A percentile compares a stretch with the other conserved stretches of the same genome.
These are phyloP conservation scores for Limnanthes douglasii DNA, from an alignment of 345 rosid species.

Conservation along the genomic window DNA sequence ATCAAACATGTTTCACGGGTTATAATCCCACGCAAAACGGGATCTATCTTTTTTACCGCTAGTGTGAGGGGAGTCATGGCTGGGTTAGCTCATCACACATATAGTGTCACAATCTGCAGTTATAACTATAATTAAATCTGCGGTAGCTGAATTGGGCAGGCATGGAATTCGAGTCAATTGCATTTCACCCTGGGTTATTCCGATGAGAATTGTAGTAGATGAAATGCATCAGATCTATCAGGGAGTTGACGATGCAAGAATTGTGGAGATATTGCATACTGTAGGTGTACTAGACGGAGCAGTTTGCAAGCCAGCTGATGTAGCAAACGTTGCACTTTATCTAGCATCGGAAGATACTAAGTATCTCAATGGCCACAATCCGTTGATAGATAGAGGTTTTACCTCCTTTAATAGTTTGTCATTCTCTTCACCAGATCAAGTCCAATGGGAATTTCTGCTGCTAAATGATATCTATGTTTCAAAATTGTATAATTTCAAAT, in stretches of 20 bases:
- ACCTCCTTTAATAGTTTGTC: slow-evolving; percentile 39
- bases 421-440: slow-evolving; percentile 35
- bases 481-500: too few species aligned
- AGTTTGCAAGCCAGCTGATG: slow-evolving; percentile 44
- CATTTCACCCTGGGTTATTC: slow-evolving; percentile 68
- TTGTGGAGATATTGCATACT: slow-evolving; percentile 22
- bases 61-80: slow-evolving; percentile 59
- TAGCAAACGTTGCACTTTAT: slow-evolving; percentile 78
- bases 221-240: slow-evolving; percentile 36
- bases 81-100: slow-evolving; percentile 61
- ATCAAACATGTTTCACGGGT: slow-evolving; percentile 70
- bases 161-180: slow-evolving; percentile 58
- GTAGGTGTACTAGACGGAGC: slow-evolving; percentile 38
- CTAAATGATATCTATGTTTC: too few species aligned
- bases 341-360: slow-evolving; percentile 72
- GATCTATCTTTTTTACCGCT: slow-evolving; percentile 61
- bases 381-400: slow-evolving; percentile 89
- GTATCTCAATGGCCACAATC: slow-evolving; percentile 71
- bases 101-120: slow-evolving; percentile 44
- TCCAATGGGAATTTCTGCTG: slow-evolving; percentile 9
- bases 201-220: slow-evolving; percentile 42
- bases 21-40: slow-evolving; percentile 52
- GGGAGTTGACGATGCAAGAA: slow-evolving; percentile 15
- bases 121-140: slow-evolving; percentile 41
- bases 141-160: slow-evolving; percentile 53